A percentile compares a stretch with the other conserved stretches of the same genome.
phyloP scores from a whole-genome alignment of 2,329 filamentous ascomycete genomes.

The Fusarium begoniae region DNA sequence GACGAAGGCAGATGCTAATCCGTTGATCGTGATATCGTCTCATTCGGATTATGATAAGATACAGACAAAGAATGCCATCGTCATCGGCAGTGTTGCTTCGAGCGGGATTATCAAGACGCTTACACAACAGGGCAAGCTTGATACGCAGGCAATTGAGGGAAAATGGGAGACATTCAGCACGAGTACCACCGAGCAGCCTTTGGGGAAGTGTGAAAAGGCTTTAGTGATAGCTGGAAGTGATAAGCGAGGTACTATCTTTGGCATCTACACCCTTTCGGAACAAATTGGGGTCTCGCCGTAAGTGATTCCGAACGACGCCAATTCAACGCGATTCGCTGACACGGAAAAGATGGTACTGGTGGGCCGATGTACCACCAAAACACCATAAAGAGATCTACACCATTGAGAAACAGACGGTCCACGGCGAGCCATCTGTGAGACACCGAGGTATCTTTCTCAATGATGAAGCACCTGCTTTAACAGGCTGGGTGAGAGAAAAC shows the following conservation, averaged over 20 bases:
- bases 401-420: background rate
- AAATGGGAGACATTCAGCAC: constrained; percentile 31
- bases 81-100: background rate
- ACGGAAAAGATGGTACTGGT: constrained; percentile 29
- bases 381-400: background rate
- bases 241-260: constrained; percentile 23
- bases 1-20: background rate
- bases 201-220: background rate
- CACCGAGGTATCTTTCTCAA: constrained; percentile 72
- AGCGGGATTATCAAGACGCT: constrained; percentile 2
- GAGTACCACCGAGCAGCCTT: background rate
- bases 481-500: constrained; percentile 64
- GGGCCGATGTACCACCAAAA: constrained; percentile 30
- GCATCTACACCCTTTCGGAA: constrained; percentile 22
- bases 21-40: background rate
- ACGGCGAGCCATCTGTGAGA: constrained; percentile 64
- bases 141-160: background rate
- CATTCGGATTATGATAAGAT: background rate
- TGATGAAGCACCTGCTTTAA: constrained; percentile 57
- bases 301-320: fast-evolving
- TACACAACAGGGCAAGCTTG: background rate
- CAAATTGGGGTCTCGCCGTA: constrained; percentile 32
- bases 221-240: constrained; percentile 17
- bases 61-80: background rate
- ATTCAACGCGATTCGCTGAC: fast-evolving